Conservation (phyloP, 139 green algal species). For the Chlorella sp. region DNA sequence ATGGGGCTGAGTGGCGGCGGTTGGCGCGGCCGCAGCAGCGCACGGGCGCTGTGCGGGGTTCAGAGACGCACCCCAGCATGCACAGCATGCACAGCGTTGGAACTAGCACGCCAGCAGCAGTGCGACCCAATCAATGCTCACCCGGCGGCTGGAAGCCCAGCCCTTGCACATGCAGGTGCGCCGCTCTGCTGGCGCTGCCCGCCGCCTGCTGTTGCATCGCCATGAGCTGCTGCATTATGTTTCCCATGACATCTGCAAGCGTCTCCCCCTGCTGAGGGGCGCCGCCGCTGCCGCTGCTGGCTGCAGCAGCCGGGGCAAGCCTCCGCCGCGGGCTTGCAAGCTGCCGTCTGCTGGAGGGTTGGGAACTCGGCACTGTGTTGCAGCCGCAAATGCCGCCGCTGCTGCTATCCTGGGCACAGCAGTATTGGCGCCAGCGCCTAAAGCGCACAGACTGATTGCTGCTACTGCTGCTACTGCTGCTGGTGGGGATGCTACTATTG, state of each 20-base stretch:
- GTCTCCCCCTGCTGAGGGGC: background rate
- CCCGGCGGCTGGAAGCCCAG: constrained; percentile 14
- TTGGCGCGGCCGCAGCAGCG: background rate
- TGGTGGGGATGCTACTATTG: constrained; percentile 1
- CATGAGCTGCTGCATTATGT: constrained; percentile 23
- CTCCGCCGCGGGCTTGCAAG: background rate
- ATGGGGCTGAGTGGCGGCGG: background rate
- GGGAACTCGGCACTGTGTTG: too few relatives aligned
- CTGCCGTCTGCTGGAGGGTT: too few relatives aligned
- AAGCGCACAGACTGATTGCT: background rate
- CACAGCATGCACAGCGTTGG: too few relatives aligned
- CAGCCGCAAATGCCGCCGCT: constrained; percentile 17
- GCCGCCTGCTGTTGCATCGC: constrained; percentile 1
- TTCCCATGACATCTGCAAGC: constrained; percentile 48
- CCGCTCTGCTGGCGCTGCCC: background rate
- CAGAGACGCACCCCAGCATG: too few relatives aligned
- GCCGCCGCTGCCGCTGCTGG: background rate
- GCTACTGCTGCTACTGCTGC: background rate
- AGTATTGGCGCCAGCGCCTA: constrained; percentile 1
- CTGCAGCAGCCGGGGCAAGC: background rate
- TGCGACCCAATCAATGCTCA: too few relatives aligned
- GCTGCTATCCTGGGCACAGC: background rate
- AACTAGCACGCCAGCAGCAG: too few relatives aligned
- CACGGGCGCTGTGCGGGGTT: too few relatives aligned
- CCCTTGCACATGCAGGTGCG: constrained; percentile 12